Percentiles rank a stretch among this genome's conserved stretches.
Conservation (phyloP, 257 asterid genomes). For the Anisodus tanguticus region DNA sequence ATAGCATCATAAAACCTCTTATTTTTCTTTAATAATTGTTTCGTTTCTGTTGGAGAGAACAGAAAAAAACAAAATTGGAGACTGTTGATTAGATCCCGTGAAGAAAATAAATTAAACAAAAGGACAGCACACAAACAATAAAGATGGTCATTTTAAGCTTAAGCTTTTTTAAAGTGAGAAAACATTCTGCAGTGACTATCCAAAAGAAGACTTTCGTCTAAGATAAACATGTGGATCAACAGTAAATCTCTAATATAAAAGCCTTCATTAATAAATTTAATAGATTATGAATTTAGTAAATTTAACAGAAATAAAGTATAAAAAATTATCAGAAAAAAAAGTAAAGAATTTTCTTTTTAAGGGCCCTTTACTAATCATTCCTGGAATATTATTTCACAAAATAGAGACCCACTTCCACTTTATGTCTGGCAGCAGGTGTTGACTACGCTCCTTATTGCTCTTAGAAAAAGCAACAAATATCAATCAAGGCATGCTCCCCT, state of each 20-base stretch:
- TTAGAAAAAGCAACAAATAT: constrained; percentile 20
- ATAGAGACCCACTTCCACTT: constrained; percentile 57
- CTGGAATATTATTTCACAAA: constrained; percentile 60
- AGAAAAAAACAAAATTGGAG: constrained; percentile 1
- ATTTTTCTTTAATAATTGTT: neutral
- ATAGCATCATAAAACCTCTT: neutral
- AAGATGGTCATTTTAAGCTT: constrained; percentile 16
- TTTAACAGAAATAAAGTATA: neutral
- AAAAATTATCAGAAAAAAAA: constrained; percentile 26
- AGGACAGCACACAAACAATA: constrained; percentile 27
- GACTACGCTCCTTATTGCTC: constrained; percentile 47
- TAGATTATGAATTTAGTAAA: constrained; percentile 7
- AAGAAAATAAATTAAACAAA: constrained; percentile 25
- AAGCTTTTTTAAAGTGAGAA: constrained; percentile 16
- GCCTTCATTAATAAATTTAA: neutral
- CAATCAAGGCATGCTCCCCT: neutral
- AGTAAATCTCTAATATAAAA: neutral
- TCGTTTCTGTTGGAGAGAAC: neutral
- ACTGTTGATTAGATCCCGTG: constrained; percentile 30
- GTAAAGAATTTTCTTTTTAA: constrained; percentile 34
- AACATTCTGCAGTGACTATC: constrained; percentile 34
- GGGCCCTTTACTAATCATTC: constrained; percentile 68
- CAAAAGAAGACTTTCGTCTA: constrained; percentile 31
- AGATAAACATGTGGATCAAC: constrained; percentile 35
- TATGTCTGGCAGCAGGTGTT: constrained; percentile 64